Percentiles rank a stretch among this genome's conserved stretches.
Evolutionary conservation across 2,329 filamentous ascomycete genomes (phyloP).

Genomic region (Apiospora kogelbergensis): DNA sequence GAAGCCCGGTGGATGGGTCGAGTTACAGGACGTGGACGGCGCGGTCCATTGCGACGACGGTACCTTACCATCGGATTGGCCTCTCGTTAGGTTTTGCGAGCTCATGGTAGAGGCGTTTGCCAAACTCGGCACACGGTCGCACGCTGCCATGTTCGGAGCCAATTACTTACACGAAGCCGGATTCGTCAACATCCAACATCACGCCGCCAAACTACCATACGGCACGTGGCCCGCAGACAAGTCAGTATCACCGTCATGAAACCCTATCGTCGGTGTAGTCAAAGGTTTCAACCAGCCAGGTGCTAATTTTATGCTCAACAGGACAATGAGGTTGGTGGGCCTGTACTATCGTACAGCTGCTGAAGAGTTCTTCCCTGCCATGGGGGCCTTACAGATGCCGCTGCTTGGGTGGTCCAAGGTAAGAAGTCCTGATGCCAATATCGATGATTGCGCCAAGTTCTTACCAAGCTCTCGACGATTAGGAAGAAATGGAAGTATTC

Average conservation of each 20-base stretch:
- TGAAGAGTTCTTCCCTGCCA: constrained; percentile 41
- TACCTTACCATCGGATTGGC: constrained; percentile 31
- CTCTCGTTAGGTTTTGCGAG: constrained; percentile 34
- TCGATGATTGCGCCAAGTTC: not conserved
- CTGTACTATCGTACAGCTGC: constrained; percentile 42
- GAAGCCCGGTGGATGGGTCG: constrained; percentile 45
- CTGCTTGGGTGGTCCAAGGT: constrained; percentile 35
- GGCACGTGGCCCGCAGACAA: constrained; percentile 28
- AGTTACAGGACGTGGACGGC: constrained; percentile 46
- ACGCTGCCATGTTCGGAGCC: constrained; percentile 37
- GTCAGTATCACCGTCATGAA: constrained; percentile 15
- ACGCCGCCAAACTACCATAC: constrained; percentile 24
- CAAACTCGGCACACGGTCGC: constrained; percentile 36
- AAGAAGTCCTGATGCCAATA: not conserved
- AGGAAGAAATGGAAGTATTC: constrained; percentile 26
- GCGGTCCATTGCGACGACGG: constrained; percentile 38
- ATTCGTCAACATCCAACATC: constrained; percentile 25
- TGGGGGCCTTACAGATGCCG: constrained; percentile 40
- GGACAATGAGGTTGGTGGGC: constrained; percentile 38
- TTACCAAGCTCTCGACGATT: not conserved
- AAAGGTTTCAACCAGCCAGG: not conserved
- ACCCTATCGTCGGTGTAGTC: not conserved
- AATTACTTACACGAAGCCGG: constrained; percentile 32
- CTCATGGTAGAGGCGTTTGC: constrained; percentile 37
- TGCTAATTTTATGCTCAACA: constrained; percentile 16